These are phyloP conservation scores for Fusarium sp. DNA, from an alignment of 2,329 filamentous ascomycete species.

Conservation along the genomic window DNA sequence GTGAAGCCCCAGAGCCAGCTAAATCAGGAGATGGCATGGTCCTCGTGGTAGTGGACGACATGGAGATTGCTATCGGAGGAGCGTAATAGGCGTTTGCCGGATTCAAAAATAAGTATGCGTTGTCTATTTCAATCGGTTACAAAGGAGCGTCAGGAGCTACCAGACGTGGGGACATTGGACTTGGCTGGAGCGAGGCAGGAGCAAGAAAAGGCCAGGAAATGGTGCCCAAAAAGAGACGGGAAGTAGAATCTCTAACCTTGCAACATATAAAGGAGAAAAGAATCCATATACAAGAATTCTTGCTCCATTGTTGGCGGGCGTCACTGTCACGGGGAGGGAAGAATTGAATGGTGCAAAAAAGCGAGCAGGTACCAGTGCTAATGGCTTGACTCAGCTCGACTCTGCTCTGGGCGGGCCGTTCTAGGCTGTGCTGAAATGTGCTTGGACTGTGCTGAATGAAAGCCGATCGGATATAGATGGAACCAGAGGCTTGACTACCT, in stretches of 20 bases:
- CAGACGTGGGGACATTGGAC: slow-evolving; percentile 21
- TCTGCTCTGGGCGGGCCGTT: too few species aligned
- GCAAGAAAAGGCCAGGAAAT: slow-evolving; percentile 3
- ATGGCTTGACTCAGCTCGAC: too few species aligned
- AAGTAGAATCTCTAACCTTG: slow-evolving; percentile 46
- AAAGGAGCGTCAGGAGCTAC: slow-evolving; percentile 44
- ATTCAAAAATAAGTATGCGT: slow-evolving; percentile 41
- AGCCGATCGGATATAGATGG: background rate
- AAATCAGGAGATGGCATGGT: slow-evolving; percentile 34
- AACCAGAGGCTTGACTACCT: too few species aligned
- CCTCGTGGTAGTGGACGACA: slow-evolving; percentile 46
- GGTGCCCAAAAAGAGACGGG: slow-evolving; percentile 1
- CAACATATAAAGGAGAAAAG: slow-evolving; percentile 39
- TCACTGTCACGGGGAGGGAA: slow-evolving; percentile 33
- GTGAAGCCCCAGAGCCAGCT: slow-evolving; percentile 23
- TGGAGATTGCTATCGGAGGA: slow-evolving; percentile 43
- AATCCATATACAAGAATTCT: slow-evolving; percentile 43
- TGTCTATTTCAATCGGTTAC: slow-evolving; percentile 41
- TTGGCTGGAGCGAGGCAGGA: slow-evolving; percentile 7
- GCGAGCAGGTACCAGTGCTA: too few species aligned
- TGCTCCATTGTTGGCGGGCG: slow-evolving; percentile 45
- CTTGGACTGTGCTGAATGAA: background rate
- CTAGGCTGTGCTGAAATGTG: slow-evolving; percentile 7
- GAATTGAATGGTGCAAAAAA: slow-evolving; percentile 34
- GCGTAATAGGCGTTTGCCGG: slow-evolving; percentile 28